Percentiles rank a stretch among this genome's conserved stretches.
Conservation (phyloP, 2,329 filamentous ascomycete species). For the Alternaria angustiovoidea region DNA sequence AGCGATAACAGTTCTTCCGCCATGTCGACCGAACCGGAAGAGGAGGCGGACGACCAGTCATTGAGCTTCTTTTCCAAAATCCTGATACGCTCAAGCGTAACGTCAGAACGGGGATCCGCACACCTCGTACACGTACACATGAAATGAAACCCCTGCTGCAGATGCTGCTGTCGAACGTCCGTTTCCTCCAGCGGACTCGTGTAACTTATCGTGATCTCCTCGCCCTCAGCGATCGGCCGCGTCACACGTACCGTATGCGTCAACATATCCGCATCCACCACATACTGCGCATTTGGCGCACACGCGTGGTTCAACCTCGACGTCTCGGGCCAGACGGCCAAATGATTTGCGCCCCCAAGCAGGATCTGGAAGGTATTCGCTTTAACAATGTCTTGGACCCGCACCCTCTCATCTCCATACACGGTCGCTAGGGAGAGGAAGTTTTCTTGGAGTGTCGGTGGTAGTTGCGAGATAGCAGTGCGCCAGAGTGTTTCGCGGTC, state of each 20-base stretch:
- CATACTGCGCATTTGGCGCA: constrained; percentile 51
- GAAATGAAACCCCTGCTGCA: constrained; percentile 52
- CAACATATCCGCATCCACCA: constrained; percentile 46
- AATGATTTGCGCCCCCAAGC: constrained; percentile 39
- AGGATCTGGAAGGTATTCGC: constrained; percentile 47
- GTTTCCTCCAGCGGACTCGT: constrained; percentile 42
- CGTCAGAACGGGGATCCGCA: constrained; percentile 39
- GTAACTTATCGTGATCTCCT: constrained; percentile 56
- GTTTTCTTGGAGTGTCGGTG: constrained; percentile 16
- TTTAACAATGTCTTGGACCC: constrained; percentile 46
- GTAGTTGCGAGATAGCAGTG: constrained; percentile 37
- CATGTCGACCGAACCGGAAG: constrained; percentile 21
- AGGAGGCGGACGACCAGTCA: constrained; percentile 36
- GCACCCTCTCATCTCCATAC: constrained; percentile 36
- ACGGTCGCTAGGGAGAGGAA: constrained; percentile 38
- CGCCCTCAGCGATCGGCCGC: constrained; percentile 42
- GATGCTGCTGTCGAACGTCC: constrained; percentile 38
- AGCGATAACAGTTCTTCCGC: constrained; percentile 47
- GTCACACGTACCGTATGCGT: constrained; percentile 53
- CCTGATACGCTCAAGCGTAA: constrained; percentile 39
- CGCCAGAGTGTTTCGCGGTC: constrained; percentile 42
- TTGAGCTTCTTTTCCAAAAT: constrained; percentile 43
- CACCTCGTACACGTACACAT: constrained; percentile 53
- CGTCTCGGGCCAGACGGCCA: constrained; percentile 51
- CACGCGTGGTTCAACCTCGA: constrained; percentile 55